A percentile compares a stretch with the other conserved stretches of the same genome.
Evolutionary conservation across 1,284 basidiomycete genomes (phyloP).

Genomic region (Leccinum variabile): DNA sequence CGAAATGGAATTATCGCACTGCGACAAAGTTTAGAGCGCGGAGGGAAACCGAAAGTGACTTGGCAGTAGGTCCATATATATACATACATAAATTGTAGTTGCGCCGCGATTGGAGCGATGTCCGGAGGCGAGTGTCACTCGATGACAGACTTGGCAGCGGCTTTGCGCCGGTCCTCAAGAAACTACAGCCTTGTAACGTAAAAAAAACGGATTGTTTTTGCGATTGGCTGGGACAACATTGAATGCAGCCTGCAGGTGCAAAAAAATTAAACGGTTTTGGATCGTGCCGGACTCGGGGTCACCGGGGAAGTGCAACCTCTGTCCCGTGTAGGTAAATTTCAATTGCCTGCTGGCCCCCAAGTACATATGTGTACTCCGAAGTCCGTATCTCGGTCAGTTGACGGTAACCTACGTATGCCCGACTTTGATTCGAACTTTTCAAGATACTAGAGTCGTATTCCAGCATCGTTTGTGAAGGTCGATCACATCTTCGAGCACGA

Average conservation of each 20-base stretch:
- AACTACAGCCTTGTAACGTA: background rate
- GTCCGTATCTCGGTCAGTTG: background rate
- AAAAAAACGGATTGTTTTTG: background rate
- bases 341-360: no score
- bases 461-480: background rate
- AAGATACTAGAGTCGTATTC: background rate
- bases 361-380: background rate
- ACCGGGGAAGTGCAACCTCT: no score
- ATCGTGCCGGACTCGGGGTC: no score
- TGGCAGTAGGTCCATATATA: background rate
- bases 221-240: background rate
- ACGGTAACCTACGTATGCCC: background rate
- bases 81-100: background rate
- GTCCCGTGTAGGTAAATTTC: no score
- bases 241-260: no score
- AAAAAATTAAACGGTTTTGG: background rate
- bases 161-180: background rate
- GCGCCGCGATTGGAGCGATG: background rate
- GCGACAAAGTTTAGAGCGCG: background rate
- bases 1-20: background rate
- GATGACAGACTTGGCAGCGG: background rate
- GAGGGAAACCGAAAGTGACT: background rate
- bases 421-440: background rate
- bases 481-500: background rate
- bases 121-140: background rate